These are phyloP conservation scores for Lolium rigidum DNA, from an alignment of 176 grass and related monocot genomes.

Conservation along the genomic window DNA sequence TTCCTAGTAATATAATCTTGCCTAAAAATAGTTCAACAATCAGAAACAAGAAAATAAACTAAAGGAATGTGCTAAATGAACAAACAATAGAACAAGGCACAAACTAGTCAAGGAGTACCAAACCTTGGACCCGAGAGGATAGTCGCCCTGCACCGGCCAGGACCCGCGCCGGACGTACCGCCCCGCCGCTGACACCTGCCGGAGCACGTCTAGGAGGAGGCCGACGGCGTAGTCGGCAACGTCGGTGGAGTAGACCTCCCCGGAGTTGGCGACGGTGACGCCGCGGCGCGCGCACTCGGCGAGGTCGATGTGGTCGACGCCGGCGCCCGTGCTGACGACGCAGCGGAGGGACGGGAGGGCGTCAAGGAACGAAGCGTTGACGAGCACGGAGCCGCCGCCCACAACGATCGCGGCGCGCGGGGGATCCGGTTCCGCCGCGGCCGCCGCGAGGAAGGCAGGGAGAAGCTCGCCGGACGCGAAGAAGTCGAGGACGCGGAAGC, in stretches of 20 bases:
- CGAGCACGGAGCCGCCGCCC: not conserved
- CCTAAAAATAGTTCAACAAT: too few species aligned
- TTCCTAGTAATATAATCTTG: too few species aligned
- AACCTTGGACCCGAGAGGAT: conserved; percentile 56
- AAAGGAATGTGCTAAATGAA: too few species aligned
- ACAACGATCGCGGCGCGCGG: conserved; percentile 34
- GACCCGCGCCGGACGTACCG: conserved; percentile 40
- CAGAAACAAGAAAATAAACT: too few species aligned
- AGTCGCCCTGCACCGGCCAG: conserved; percentile 45
- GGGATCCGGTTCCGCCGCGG: conserved; percentile 25
- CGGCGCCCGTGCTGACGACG: conserved; percentile 45
- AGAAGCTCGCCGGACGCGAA: not conserved
- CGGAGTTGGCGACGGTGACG: conserved; percentile 20
- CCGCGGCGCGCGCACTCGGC: conserved; percentile 9
- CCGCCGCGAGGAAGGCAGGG: not conserved
- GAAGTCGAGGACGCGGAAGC: conserved; percentile 32
- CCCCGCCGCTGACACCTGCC: conserved; percentile 42
- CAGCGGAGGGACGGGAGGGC: conserved; percentile 42
- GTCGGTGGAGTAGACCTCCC: not conserved
- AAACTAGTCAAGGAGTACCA: not conserved
- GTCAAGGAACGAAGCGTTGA: conserved; percentile 34
- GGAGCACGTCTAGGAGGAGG: conserved; percentile 49
- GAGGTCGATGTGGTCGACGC: conserved; percentile 62
- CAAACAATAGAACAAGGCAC: not conserved
- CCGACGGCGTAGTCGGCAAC: conserved; percentile 58